Conservation (phyloP, 495 filamentous ascomycete genomes). For the Daldinia childiae region DNA sequence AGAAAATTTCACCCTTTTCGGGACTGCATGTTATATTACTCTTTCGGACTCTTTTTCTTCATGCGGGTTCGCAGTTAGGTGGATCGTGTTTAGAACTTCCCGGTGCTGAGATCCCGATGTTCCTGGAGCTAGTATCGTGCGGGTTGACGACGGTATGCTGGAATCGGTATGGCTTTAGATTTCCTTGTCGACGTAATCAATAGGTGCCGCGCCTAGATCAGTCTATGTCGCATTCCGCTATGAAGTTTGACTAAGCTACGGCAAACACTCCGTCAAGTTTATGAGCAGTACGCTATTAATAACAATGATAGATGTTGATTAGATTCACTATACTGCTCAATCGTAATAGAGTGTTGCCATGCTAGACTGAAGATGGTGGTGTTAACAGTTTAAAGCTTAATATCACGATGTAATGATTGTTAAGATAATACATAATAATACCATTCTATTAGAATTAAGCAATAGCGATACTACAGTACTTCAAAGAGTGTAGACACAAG, state of each 20-base stretch:
- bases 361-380: background rate
- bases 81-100: background rate
- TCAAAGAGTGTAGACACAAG: slow-evolving; percentile 16
- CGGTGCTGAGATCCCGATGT: slow-evolving; percentile 8
- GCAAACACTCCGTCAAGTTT: background rate
- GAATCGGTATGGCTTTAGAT: background rate
- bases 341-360: background rate
- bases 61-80: no score
- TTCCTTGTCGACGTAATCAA: slow-evolving; percentile 4
- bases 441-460: slow-evolving; percentile 31
- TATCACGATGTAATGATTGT: background rate
- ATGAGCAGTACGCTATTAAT: background rate
- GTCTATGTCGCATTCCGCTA: slow-evolving; percentile 13
- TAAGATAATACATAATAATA: background rate
- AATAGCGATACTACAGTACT: slow-evolving; percentile 13
- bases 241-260: background rate
- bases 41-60: no score
- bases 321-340: background rate
- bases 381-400: no score
- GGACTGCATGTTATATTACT: slow-evolving; percentile 10
- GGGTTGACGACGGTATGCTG: slow-evolving; percentile 11
- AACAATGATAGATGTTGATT: background rate
- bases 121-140: slow-evolving; percentile 11
- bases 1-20: slow-evolving; percentile 13
- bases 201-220: slow-evolving; percentile 9